Percentiles rank a stretch among this genome's conserved stretches.
Conservation (phyloP, 306 rosid genomes). For the Cyamopsis tetragonoloba region DNA sequence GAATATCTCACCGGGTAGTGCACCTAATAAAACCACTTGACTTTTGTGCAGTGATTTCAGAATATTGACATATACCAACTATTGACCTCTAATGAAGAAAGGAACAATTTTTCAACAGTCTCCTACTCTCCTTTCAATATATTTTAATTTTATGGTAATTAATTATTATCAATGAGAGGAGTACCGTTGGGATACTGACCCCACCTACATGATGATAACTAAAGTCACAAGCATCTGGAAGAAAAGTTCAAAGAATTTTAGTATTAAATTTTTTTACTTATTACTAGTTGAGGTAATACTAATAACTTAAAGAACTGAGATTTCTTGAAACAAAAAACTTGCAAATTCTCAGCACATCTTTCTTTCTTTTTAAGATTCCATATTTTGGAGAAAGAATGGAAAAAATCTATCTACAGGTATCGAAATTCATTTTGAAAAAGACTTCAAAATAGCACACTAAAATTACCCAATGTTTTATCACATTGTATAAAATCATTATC, state of each 20-base stretch:
- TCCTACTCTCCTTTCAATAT: no score
- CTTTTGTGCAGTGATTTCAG: background rate
- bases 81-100: conserved; percentile 15
- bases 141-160: no score
- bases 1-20: background rate
- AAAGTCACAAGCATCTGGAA: background rate
- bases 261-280: background rate
- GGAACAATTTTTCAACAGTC: conserved; percentile 16
- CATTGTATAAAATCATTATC: background rate
- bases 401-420: background rate
- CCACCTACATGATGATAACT: background rate
- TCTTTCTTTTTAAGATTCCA: background rate
- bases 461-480: background rate
- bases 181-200: background rate
- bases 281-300: background rate
- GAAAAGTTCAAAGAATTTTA: background rate
- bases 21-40: conserved; percentile 12
- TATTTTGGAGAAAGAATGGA: background rate
- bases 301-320: background rate
- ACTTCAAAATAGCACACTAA: background rate
- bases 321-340: background rate
- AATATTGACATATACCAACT: conserved; percentile 19
- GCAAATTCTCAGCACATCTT: background rate
- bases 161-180: background rate
- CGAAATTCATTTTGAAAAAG: background rate